phyloP scores from a whole-genome alignment of 768 basidiomycete species.

The Dioszegia hungarica region DNA sequence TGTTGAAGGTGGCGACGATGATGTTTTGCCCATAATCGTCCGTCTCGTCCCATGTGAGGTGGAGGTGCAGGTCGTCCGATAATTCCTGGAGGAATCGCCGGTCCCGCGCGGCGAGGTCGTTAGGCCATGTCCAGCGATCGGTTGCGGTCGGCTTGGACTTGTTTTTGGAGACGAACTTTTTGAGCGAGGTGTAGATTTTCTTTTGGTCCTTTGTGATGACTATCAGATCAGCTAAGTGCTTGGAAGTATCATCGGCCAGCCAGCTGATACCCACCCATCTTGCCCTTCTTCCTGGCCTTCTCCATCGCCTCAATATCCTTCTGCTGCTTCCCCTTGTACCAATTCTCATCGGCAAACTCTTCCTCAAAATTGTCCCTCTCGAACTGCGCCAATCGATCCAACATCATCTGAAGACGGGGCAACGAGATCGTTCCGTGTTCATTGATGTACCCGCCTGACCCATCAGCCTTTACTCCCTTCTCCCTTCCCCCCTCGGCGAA shows the following conservation, averaged over 20 bases:
- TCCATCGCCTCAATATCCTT: constrained; percentile 68
- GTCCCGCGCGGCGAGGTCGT: constrained; percentile 74
- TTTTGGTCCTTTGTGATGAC: constrained; percentile 72
- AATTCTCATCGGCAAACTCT: constrained; percentile 81
- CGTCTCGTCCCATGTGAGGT: constrained; percentile 86
- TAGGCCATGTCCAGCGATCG: constrained; percentile 62
- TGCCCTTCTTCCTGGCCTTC: constrained; percentile 56
- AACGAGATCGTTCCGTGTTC: constrained; percentile 78
- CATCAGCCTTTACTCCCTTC: not conserved
- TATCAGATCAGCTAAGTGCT: constrained; percentile 26
- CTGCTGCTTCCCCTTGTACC: constrained; percentile 87
- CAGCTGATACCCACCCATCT: constrained; percentile 66
- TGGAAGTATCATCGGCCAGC: no score
- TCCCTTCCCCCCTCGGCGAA: not conserved
- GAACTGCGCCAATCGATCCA: constrained; percentile 82
- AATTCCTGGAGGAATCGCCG: constrained; percentile 71
- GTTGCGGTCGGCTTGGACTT: constrained; percentile 39
- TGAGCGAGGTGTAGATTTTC: constrained; percentile 71
- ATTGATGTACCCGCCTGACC: constrained; percentile 82
- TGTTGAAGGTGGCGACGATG: constrained; percentile 45
- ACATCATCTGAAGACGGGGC: constrained; percentile 71
- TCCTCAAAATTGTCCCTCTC: constrained; percentile 87
- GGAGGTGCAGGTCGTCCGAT: constrained; percentile 70
- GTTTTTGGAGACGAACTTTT: constrained; percentile 60
- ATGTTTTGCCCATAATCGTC: constrained; percentile 59